phyloP scores from a whole-genome alignment of 1,284 basidiomycete species.

The Tilletia caries region DNA sequence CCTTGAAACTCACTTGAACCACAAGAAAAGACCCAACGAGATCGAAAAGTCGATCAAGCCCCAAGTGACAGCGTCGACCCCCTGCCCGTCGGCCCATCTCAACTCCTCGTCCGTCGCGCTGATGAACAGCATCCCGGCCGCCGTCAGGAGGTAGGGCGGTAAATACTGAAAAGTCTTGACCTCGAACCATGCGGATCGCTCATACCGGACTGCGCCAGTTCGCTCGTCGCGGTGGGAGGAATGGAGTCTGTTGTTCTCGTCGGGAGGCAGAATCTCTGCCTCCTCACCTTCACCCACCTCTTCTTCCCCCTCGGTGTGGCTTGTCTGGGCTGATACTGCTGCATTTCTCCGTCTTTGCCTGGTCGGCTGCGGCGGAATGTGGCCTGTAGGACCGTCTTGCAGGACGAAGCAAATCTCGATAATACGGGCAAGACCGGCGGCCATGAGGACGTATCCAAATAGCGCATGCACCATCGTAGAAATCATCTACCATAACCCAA shows the following conservation, averaged over 20 bases:
- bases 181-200: constrained; percentile 26
- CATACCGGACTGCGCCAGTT: constrained; percentile 3
- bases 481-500: constrained; percentile 25
- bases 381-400: constrained; percentile 53
- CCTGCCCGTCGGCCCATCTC: constrained; percentile 43
- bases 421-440: constrained; percentile 75
- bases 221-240: not conserved
- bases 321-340: constrained; percentile 16
- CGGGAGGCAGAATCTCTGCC: not conserved
- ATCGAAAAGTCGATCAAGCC: constrained; percentile 48
- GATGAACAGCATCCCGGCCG: constrained; percentile 49
- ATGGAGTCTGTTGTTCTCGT: not conserved
- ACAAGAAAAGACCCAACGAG: constrained; percentile 43
- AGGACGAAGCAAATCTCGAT: constrained; percentile 79
- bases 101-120: constrained; percentile 52
- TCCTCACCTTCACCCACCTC: constrained; percentile 10
- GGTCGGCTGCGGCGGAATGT: constrained; percentile 13
- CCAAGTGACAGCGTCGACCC: constrained; percentile 50
- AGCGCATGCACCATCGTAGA: constrained; percentile 68
- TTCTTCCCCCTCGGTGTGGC: not conserved
- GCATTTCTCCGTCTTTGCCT: constrained; percentile 15
- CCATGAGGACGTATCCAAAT: constrained; percentile 81
- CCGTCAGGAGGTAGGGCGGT: constrained; percentile 44
- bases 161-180: constrained; percentile 45
- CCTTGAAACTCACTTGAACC: constrained; percentile 29